Base-by-base conservation (phyloP, 2,329 filamentous ascomycete species). In the Arthrinium phaeospermum region DNA sequence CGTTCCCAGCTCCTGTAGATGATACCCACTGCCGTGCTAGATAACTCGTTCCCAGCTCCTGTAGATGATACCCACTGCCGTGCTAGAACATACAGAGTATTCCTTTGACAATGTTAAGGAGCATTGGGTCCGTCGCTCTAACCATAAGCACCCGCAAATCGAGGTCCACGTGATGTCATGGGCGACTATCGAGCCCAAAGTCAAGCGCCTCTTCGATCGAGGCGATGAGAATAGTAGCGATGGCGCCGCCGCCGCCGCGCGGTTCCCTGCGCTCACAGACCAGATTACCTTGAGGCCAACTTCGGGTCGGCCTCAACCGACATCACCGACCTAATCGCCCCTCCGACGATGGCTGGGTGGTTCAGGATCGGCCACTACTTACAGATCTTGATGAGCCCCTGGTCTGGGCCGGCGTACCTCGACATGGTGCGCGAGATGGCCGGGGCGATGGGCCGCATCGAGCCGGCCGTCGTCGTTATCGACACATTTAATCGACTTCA, bases 381-480 rank as follows among this genome's bases (percentile, higher is more conserved):
- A 45, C 67, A 68, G 24, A 6, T 22, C 6, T 68, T 16, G 10
- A 34, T 49, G 44, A 22, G 14, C 2, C 67, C 45, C 45, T 69
- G 67, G 27, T 22, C 24, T 4, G n/a, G 41, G 13, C 41, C 67
- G 3, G 6, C 24, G 6, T 46, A 68, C 44, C 24, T 46, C 41
- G 67, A 45, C 41, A 6, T 68, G 27, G 7, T 68, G 41, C 24
- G 19, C 3, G 67, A 68, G 41, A 30, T 47, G 24, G 67, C n/a
- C 22, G n/a, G 1, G 22, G 41, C 45, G 41, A 27, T 68, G 41
- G n/a, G 46, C n/a, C 41, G 13, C 10, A 22, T 68, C n/a, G 64
- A 68, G 41, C 64, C 64, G 64, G 64, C 64, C n/a, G 64, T 68
- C 41, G 45, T 30, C n/a, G 41, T 68, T n/a, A 41, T 46, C 37